Percentiles rank a stretch among this genome's conserved stretches.
These are phyloP conservation scores for Pelargonium myrrhifolium DNA, from an alignment of 441 rosid genomes.

Conservation along the genomic window DNA sequence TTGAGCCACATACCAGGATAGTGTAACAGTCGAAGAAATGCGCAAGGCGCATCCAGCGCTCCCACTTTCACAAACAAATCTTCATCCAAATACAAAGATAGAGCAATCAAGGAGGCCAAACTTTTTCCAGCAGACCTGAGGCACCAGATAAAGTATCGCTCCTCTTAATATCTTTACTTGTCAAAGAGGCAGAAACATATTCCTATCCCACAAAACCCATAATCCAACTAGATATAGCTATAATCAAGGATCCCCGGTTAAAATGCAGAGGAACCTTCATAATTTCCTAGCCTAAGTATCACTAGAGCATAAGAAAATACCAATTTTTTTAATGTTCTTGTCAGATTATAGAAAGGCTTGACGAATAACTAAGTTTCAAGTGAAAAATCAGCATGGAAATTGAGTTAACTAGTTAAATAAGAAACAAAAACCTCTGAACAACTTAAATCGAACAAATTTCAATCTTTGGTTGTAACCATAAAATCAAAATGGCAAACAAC, in stretches of 20 bases:
- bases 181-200: neutral
- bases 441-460: neutral
- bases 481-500: neutral
- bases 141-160: constrained; percentile 16
- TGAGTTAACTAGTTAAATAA: neutral
- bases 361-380: neutral
- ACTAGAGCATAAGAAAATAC: neutral
- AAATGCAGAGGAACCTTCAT: neutral
- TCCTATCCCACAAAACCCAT: neutral
- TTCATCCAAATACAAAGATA: constrained; percentile 64
- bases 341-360: neutral
- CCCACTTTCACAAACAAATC: constrained; percentile 59
- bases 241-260: neutral
- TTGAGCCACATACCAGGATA: constrained; percentile 53
- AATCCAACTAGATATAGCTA: no score
- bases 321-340: no score
- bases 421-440: neutral
- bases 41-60: constrained; percentile 40
- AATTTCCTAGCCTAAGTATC: neutral
- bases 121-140: constrained; percentile 47
- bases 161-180: neutral
- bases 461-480: neutral
- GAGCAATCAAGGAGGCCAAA: constrained; percentile 51
- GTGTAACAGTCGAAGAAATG: constrained; percentile 56
- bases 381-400: neutral